Evolutionary conservation across 1,284 basidiomycete species (phyloP).

Genomic region (Ustilago cynodontis): DNA sequence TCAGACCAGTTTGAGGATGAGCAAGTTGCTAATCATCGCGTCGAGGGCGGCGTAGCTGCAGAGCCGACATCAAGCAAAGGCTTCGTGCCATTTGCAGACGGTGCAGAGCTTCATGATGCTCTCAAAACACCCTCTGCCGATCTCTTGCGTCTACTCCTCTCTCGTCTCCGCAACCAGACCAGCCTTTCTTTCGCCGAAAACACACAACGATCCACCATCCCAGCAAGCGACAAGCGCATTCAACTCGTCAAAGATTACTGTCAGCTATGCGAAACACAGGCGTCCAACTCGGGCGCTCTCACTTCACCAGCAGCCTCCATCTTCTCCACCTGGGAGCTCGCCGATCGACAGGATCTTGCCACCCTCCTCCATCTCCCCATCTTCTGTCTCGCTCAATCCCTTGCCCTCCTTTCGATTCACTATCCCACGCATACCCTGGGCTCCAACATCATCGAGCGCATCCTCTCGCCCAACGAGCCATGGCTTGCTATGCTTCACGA

Average conservation of each 20-base stretch:
- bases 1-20: conserved; percentile 32
- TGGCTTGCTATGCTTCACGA: conserved; percentile 54
- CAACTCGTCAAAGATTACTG: conserved; percentile 47
- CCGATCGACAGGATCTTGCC: conserved; percentile 42
- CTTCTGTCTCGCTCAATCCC: conserved; percentile 61
- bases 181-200: conserved; percentile 43
- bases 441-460: conserved; percentile 49
- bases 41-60: conserved; percentile 4
- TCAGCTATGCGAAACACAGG: conserved; percentile 44
- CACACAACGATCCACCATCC: conserved; percentile 37
- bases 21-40: conserved; percentile 8
- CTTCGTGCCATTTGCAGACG: conserved; percentile 28
- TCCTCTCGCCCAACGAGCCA: conserved; percentile 51
- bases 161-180: conserved; percentile 43
- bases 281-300: conserved; percentile 28
- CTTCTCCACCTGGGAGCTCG: conserved; percentile 50
- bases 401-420: conserved; percentile 60
- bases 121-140: conserved; percentile 51
- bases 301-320: conserved; percentile 35
- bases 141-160: conserved; percentile 34
- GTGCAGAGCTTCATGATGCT: conserved; percentile 34
- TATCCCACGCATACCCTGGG: conserved; percentile 61
- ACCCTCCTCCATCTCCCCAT: conserved; percentile 55
- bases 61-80: conserved; percentile 17
- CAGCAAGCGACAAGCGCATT: conserved; percentile 44